phyloP scores from a whole-genome alignment of 164 flowering plant species.

The Akebia trifoliata region DNA sequence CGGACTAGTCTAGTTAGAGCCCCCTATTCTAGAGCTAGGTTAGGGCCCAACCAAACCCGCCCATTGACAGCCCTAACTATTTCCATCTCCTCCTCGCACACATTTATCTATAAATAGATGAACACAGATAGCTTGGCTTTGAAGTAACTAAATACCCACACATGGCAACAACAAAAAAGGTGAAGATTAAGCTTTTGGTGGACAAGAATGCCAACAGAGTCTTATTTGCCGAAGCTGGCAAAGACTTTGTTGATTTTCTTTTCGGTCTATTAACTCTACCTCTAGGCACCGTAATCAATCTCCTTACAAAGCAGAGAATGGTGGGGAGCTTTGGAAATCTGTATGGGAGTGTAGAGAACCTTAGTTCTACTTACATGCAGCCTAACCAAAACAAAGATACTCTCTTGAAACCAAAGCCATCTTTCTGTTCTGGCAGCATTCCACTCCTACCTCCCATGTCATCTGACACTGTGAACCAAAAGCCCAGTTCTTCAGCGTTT shows the following conservation, averaged over 20 bases:
- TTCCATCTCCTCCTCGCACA: no score
- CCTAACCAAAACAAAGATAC: neutral
- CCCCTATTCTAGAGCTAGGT: no score
- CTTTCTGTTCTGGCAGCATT: neutral
- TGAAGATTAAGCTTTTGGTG: slow-evolving; percentile 31
- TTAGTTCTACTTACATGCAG: neutral
- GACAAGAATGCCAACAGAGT: slow-evolving; percentile 26
- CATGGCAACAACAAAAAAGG: slow-evolving; percentile 7
- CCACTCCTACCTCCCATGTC: neutral
- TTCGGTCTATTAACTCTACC: slow-evolving; percentile 16
- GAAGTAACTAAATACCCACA: no score
- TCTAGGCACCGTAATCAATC: neutral
- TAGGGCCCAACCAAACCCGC: no score
- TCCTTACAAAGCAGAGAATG: neutral
- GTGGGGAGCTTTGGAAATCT: slow-evolving; percentile 4
- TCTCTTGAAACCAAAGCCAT: neutral
- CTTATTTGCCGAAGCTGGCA: slow-evolving; percentile 29
- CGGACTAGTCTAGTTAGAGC: no score
- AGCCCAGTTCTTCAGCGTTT: no score
- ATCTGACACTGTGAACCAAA: neutral
- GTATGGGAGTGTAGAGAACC: neutral
- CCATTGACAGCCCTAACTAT: no score
- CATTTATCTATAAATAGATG: no score
- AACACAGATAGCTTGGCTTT: no score
- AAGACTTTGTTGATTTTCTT: slow-evolving; percentile 32